phyloP scores from a whole-genome alignment of 345 rosid genomes.

The Anastatica hierochuntica region DNA sequence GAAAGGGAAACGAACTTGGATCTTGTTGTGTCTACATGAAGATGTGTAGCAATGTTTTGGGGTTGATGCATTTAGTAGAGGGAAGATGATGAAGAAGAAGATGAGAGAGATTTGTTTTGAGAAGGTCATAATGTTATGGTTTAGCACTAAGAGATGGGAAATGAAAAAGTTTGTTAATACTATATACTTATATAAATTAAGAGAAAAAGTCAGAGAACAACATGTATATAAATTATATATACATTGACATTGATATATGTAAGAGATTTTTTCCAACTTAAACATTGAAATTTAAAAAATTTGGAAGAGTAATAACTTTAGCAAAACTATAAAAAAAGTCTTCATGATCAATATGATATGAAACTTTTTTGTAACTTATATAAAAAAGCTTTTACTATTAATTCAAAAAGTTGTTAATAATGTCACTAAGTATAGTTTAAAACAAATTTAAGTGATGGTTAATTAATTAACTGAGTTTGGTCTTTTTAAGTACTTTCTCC shows the following conservation, averaged over 20 bases:
- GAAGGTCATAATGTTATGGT: constrained; percentile 10
- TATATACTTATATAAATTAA: not conserved
- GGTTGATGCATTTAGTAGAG: constrained; percentile 17
- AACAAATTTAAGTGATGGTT: too few species aligned
- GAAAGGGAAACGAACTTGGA: constrained; percentile 59
- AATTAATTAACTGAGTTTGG: too few species aligned
- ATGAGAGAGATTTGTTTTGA: constrained; percentile 7
- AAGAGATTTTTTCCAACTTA: too few species aligned
- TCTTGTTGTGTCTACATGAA: constrained; percentile 16
- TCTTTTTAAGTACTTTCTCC: too few species aligned
- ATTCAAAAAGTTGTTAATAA: too few species aligned
- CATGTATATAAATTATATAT: not conserved
- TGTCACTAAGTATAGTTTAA: too few species aligned
- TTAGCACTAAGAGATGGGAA: not conserved
- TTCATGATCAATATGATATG: too few species aligned
- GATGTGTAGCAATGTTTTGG: constrained; percentile 27
- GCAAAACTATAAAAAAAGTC: too few species aligned
- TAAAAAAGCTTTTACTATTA: too few species aligned
- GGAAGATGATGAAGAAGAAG: constrained; percentile 21
- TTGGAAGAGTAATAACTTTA: too few species aligned
- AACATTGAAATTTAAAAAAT: too few species aligned
- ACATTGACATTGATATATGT: not conserved
- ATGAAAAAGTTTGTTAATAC: not conserved
- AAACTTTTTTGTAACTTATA: too few species aligned
- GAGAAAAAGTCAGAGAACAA: constrained; percentile 5